A percentile compares a stretch with the other conserved stretches of the same genome.
These are phyloP conservation scores for Lactarius tabidus DNA, from an alignment of 768 basidiomycete species.

Conservation along the genomic window DNA sequence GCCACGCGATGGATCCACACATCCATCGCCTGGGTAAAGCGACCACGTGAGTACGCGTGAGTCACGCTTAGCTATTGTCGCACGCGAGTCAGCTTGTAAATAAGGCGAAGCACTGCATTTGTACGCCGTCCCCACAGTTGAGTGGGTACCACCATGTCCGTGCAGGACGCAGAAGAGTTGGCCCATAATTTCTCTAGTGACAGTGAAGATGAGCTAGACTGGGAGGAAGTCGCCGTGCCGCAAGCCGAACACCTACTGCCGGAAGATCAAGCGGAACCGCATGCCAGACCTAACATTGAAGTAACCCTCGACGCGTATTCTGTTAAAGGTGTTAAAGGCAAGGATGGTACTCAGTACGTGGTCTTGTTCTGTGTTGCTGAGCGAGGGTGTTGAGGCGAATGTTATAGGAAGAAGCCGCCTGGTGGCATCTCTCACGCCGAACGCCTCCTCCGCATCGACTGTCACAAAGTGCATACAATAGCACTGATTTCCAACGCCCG, in stretches of 20 bases:
- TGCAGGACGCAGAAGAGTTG: neutral
- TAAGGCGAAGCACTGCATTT: neutral
- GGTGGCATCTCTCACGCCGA: constrained; percentile 53
- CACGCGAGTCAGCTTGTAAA: constrained; percentile 1
- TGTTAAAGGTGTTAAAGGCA: constrained; percentile 37
- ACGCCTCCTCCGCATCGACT: constrained; percentile 67
- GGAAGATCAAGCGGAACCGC: constrained; percentile 28
- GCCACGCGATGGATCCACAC: too few relatives aligned
- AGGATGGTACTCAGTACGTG: constrained; percentile 46
- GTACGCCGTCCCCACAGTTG: constrained; percentile 2
- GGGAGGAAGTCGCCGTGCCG: constrained; percentile 25
- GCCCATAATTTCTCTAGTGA: neutral
- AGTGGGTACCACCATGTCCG: constrained; percentile 14
- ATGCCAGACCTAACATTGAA: constrained; percentile 51
- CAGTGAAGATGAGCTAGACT: constrained; percentile 25
- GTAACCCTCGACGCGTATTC: constrained; percentile 58
- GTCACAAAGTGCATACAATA: constrained; percentile 88
- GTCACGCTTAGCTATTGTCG: neutral
- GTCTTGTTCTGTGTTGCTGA: neutral
- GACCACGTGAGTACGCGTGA: neutral
- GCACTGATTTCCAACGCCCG: constrained; percentile 71
- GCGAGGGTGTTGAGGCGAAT: neutral
- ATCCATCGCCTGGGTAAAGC: too few relatives aligned
- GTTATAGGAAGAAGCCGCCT: constrained; percentile 39
- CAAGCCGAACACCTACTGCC: neutral